Evolutionary conservation across 257 asterid genomes (phyloP), one percentile per base, ranked within the genome.

Genomic region (Salvia miltiorrhiza): DNA sequence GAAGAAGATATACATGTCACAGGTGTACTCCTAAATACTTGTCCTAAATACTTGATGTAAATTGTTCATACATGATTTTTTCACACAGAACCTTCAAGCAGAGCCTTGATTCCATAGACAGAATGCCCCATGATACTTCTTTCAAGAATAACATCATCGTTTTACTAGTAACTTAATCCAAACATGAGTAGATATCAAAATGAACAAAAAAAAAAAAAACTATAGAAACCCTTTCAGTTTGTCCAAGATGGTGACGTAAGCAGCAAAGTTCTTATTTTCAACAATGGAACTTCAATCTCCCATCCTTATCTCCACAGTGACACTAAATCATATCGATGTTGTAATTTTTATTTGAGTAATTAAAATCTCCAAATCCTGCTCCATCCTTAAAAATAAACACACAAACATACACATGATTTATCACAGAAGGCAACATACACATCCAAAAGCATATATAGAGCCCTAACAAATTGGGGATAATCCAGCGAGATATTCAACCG

Each of bases 401-500:
- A 53, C n/a, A 53, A 21, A 10, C 17, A 23, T 12, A 53, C 26
- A 53, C 44, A 65, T 47, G n/a, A 41, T 21, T 65, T 20, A 60
- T 32, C 32, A 33, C 0, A 45, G 20, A 58, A 20, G 24, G 26
- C 14, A 19, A 19, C 13, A 19, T 3, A 16, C 11, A 56, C 19
- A 73, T 33, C 61, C 23, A 57, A 41, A 61, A 54, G 32, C 65
- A 49, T 3, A 8, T 40, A 59, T 8, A 14, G 45, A 23, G 5
- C 67, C 64, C 66, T 59, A 47, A 26, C 32, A 45, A 61, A 60
- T 13, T 43, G 65, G 58, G 59, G 64, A 11, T 28, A 41, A 55
- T 8, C 47, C 7, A 61, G 23, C 32, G 9, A 0, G 12, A 67
- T 20, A 32, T 43, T 12, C 7, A 40, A 75, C 84, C 3, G 69